These are phyloP conservation scores for Parmelia sp. DNA, from an alignment of 495 filamentous ascomycete species.

Conservation along the genomic window DNA sequence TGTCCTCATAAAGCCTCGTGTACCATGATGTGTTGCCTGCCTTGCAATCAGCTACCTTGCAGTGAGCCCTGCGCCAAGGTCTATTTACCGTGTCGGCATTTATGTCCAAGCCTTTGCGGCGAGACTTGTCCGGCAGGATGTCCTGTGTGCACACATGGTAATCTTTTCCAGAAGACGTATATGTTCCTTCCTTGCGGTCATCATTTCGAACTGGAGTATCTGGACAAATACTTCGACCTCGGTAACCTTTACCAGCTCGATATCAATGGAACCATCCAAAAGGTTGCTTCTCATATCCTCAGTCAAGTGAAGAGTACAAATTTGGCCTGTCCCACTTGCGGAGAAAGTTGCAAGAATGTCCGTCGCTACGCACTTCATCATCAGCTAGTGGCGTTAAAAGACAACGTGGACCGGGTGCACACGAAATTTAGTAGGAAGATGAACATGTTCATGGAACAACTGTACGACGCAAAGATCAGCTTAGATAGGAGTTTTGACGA, in stretches of 20 bases:
- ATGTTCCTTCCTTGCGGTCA: slow-evolving; percentile 27
- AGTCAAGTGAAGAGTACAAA: neutral
- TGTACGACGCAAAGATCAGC: slow-evolving; percentile 4
- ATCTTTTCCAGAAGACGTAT: slow-evolving; percentile 8
- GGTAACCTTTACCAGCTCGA: slow-evolving; percentile 16
- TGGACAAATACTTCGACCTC: slow-evolving; percentile 19
- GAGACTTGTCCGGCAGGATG: slow-evolving; percentile 21
- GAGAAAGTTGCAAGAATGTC: slow-evolving; percentile 13
- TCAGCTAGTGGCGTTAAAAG: slow-evolving; percentile 13
- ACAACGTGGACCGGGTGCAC: slow-evolving; percentile 20
- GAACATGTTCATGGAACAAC: slow-evolving; percentile 13
- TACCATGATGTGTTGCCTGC: slow-evolving; percentile 23
- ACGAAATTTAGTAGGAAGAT: slow-evolving; percentile 19
- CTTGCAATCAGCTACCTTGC: slow-evolving; percentile 24
- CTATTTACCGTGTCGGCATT: slow-evolving; percentile 22
- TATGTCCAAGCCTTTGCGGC: slow-evolving; percentile 26
- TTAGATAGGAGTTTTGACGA: slow-evolving; percentile 16
- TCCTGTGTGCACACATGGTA: slow-evolving; percentile 15
- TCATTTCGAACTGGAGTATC: slow-evolving; percentile 22
- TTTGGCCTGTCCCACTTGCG: slow-evolving; percentile 20
- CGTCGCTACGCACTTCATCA: slow-evolving; percentile 21
- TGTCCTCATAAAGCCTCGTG: slow-evolving; percentile 18
- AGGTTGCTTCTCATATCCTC: neutral
- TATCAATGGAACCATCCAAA: slow-evolving; percentile 13
- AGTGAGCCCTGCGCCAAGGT: slow-evolving; percentile 23